These are phyloP conservation scores for Musa itinerans DNA, from an alignment of 176 grass and related monocot genomes.

Conservation along the genomic window DNA sequence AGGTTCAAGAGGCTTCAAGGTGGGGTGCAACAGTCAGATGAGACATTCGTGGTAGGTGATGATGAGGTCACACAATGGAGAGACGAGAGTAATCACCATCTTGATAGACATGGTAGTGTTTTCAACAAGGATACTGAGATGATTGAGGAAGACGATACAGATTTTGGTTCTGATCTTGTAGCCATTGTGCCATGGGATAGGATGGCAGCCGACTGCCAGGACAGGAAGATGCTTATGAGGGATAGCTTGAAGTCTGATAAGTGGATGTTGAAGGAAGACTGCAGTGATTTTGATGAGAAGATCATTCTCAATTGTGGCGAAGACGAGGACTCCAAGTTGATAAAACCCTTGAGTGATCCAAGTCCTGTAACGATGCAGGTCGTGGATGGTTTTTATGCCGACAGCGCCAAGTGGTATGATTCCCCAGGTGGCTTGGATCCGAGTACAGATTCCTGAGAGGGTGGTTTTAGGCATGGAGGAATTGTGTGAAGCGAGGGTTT, in stretches of 20 bases:
- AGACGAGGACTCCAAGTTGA: conserved; percentile 74
- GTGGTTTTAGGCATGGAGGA: conserved; percentile 57
- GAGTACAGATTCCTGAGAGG: conserved; percentile 44
- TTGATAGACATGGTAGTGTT: conserved; percentile 39
- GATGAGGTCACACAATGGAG: conserved; percentile 52
- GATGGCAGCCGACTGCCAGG: conserved; percentile 62
- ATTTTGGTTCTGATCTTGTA: conserved; percentile 78
- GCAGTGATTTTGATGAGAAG: conserved; percentile 77
- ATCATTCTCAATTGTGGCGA: conserved; percentile 88
- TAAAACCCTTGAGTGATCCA: conserved; percentile 72
- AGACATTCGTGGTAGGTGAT: conserved; percentile 41
- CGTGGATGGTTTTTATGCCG: conserved; percentile 84
- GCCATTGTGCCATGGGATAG: conserved; percentile 85
- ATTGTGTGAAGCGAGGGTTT: conserved; percentile 39
- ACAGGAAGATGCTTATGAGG: conserved; percentile 68
- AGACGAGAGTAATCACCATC: conserved; percentile 36
- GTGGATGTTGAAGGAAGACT: conserved; percentile 89
- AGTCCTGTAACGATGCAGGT: conserved; percentile 68
- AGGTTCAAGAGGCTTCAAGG: conserved; percentile 62
- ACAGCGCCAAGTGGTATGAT: conserved; percentile 75
- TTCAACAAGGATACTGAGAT: conserved; percentile 85
- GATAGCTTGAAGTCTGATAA: conserved; percentile 75
- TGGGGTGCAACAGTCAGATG: conserved; percentile 45
- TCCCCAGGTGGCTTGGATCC: conserved; percentile 82
- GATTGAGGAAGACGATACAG: conserved; percentile 83